A percentile compares a stretch with the other conserved stretches of the same genome.
Conservation (phyloP, 306 rosid species). For the Medicago truncatula region MtrunA17r5.0-ANR NC_053044.1:36804001-36804500, state of each 20-base stretch:
- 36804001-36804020: constrained; percentile 95
- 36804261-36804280: constrained; percentile 5
- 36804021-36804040: constrained; percentile 31
- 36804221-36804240: neutral
- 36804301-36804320: constrained; percentile 99
- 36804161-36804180: constrained; percentile 7
- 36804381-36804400: constrained; percentile 97
- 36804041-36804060: neutral
- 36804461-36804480: constrained; percentile 85
- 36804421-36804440: constrained; percentile 92
- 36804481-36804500: constrained; percentile 87
- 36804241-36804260: neutral
- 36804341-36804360: constrained; percentile 74
- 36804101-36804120: neutral
- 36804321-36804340: constrained; percentile 88
- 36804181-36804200: constrained; percentile 21
- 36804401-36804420: constrained; percentile 86
- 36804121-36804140: constrained; percentile 10
- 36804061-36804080: neutral
- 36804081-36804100: constrained; percentile 22
- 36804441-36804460: constrained; percentile 92
- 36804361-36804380: constrained; percentile 78
- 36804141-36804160: neutral
- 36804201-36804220: neutral
- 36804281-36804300: constrained; percentile 40